Evolutionary conservation across 1,284 basidiomycete species (phyloP), one percentile per base, ranked within the genome.

Genomic region (Leccinum griseonigrum): DNA sequence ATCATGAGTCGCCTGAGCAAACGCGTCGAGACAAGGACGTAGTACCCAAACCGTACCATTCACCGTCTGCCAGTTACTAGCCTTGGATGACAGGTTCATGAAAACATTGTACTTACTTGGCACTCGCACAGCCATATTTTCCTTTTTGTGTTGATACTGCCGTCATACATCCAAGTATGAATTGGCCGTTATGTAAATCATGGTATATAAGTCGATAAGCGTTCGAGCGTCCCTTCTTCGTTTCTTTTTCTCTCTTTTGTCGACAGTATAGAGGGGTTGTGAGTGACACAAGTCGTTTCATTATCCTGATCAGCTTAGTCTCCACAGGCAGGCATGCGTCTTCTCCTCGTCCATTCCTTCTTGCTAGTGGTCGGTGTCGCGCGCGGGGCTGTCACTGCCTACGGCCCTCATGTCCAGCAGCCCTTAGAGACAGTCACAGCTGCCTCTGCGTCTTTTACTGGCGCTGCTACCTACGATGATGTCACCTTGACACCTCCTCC

Each of bases 391-490:
- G 60, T 79, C 16, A 77, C 75, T 11, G 69, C 75, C 14, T 75
- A 76, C 56, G 69, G 71, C 29, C 64, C 63, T 28, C 68, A 67
- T 28, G 71, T 70, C 26, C 76, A 79, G 64, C 63, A 66, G 5
- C 66, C 73, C 13, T 43, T 71, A 18, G 60, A 66, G 4, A 66
- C 70, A 3, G 65, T 74, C 6, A 67, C 70, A 2, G 73, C 77
- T 2, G 62, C 73, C 1, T 67, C 74, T 5, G 69, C 76, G 8
- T 70, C 66, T 14, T 80, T 78, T 62, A 81, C 80, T 2, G 76
- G 76, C 2, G 64, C 76, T 6, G 75, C 80, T 2, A 79, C 80
- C 2, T 83, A 83, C 64, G 77, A 84, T 62, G 72, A 75, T 3
- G 77, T 78, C 3, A 63, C 72, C 9, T 75, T 85, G 40, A 66